Base-by-base conservation (phyloP, 495 filamentous ascomycete species). In the Aspergillus affinis region DNA sequence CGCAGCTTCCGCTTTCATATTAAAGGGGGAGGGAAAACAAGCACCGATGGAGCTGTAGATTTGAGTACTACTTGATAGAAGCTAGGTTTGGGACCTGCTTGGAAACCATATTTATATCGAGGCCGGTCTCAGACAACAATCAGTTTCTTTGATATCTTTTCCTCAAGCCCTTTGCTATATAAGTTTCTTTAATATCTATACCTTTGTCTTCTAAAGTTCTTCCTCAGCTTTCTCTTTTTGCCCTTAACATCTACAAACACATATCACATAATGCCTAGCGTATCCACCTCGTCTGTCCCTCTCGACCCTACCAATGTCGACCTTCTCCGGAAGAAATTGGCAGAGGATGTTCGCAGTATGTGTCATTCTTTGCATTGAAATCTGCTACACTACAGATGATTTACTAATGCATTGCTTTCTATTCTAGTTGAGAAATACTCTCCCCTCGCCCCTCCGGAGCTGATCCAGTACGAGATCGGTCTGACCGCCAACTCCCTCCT, bases 381-480 rank as follows among this genome's bases (percentile, higher is more conserved):
- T 9, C 19, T 19, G n/a, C 26, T 6, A 51, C 49, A 7, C 19
- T 27, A 15, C 46, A 48, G 2, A 4, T 18, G 2, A n/a, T 18
- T 0, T 18, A 48, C 46, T 48, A 4, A 21, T 15, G 23, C 23
- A 26, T 26, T n/a, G 46, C 2, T 8, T 48, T 10, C 26, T 32
- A 30, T 19, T 19, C 27, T 23, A 59, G 57, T 63, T 9, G 61
- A 63, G 51, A 58, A 58, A 44, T 63, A 63, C 55, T 44, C 51
- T 9, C 61, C 61, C 6, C 52, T 63, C 12, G 61, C 61, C 6
- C 61, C 61, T 20, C 61, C 61, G 4, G 61, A 58, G 18, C 46
- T 63, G 6, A 47, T 63, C n/a, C 61, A 63, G 51, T 63, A 58
- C 51, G 61, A 63, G 41, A 63, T 63, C 55, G 48, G 50, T 7